These are phyloP conservation scores for Pseudovirgaria hyperparasitica DNA, from an alignment of 2,329 filamentous ascomycete species.

Conservation along the genomic window DNA sequence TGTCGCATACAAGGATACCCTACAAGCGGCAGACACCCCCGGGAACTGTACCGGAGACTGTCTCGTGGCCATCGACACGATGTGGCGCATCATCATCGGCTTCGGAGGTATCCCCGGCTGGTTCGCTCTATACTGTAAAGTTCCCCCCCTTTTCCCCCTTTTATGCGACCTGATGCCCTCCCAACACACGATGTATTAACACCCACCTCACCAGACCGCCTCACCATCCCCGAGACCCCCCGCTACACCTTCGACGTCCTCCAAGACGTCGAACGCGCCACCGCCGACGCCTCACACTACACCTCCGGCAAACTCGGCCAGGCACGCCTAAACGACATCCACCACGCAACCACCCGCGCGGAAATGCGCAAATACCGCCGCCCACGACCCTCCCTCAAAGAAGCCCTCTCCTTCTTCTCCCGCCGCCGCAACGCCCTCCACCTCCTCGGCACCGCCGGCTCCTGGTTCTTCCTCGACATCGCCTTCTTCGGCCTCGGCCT, in stretches of 20 bases:
- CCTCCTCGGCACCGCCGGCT: slow-evolving; percentile 66
- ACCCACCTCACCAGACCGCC: too few species aligned
- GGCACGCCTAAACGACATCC: slow-evolving; percentile 53
- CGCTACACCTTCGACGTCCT: slow-evolving; percentile 30
- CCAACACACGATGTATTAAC: too few species aligned
- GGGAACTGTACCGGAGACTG: slow-evolving; percentile 17
- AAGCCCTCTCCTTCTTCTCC: slow-evolving; percentile 60
- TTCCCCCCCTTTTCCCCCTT: too few species aligned
- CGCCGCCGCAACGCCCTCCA: slow-evolving; percentile 61
- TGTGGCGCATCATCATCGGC: slow-evolving; percentile 29
- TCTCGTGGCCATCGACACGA: slow-evolving; percentile 23
- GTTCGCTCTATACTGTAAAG: slow-evolving; percentile 29
- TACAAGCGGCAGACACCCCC: slow-evolving; percentile 10
- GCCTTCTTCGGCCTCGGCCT: slow-evolving; percentile 48
- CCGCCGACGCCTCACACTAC: slow-evolving; percentile 64
- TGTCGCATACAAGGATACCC: slow-evolving; percentile 17
- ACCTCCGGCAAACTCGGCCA: slow-evolving; percentile 49
- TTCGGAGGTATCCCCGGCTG: slow-evolving; percentile 27
- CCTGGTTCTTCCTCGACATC: slow-evolving; percentile 67
- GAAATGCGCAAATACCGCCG: slow-evolving; percentile 22
- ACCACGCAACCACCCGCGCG: slow-evolving; percentile 43
- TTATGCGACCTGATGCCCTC: too few species aligned
- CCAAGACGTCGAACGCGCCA: slow-evolving; percentile 35
- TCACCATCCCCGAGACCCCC: slow-evolving; percentile 29
- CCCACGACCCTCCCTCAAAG: slow-evolving; percentile 25